Evolutionary conservation across 2,329 filamentous ascomycete species (phyloP), one percentile per base, ranked within the genome.

Genomic region (Talaromyces amestolkiae): DNA sequence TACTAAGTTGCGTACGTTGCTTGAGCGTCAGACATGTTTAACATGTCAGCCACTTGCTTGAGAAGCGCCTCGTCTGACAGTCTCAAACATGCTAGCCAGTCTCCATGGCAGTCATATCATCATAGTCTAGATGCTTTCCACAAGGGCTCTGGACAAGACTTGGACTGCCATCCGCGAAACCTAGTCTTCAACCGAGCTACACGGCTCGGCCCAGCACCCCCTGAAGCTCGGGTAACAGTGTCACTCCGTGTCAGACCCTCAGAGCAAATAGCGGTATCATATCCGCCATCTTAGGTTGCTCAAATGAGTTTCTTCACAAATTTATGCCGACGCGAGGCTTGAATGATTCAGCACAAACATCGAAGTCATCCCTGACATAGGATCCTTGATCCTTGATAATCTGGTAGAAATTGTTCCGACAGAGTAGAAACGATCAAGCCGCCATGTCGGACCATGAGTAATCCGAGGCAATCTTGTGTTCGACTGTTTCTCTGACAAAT

Each of bases 401-500:
- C 31, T 19, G 60, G 37, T n/a, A 54, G 10, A 33, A 35, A 53
- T 47, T 11, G 19, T 24, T 33, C 35, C 37, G 35, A 47, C 33
- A 51, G 33, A 58, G 33, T 37, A 37, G 11, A 56, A 56, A 24
- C 22, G 4, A 60, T 79, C 76, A 79, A 56, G 70, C 71, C 35
- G 74, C 73, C 49, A 76, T 72, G 43, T 78, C 71, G 64, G 77
- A 77, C 77, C 77, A 79, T 41, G 72, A 68, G 62, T 79, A 78
- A 51, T 78, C 75, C 27, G 71, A 69, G 65, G 76, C 70, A 37
- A 87, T 75, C 71, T 87, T 87, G 65, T 82, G 79, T 70, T 88
- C 84, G 73, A 91, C 79, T 15, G 83, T 82, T 59, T 87, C 86
- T 69, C 87, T 85, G 65, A 91, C 81, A 73, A 91, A 88, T 22